A percentile compares a stretch with the other conserved stretches of the same genome.
phyloP scores from a whole-genome alignment of 352 stramenopile genomes.

The Globisporangium heterothallicum region DNA sequence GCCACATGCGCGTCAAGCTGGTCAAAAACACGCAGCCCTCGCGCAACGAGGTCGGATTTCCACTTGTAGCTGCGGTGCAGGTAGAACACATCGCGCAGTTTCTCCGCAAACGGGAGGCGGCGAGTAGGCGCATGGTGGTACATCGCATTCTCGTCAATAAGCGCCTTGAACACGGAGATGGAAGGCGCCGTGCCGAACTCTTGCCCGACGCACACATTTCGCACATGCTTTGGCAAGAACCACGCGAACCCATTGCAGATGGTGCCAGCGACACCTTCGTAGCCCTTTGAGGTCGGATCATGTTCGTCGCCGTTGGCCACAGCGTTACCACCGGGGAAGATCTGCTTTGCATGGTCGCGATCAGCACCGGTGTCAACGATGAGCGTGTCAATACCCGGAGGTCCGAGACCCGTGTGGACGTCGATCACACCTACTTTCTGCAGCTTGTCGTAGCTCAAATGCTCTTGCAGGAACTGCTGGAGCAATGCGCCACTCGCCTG shows the following conservation, averaged over 20 bases:
- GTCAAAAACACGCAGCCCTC: slow-evolving; percentile 45
- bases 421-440: slow-evolving; percentile 80
- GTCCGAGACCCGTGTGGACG: slow-evolving; percentile 91
- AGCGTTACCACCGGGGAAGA: slow-evolving; percentile 26
- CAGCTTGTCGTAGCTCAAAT: slow-evolving; percentile 36
- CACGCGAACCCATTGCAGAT: slow-evolving; percentile 32
- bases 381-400: slow-evolving; percentile 52
- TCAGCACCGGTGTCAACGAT: slow-evolving; percentile 24
- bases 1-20: slow-evolving; percentile 22
- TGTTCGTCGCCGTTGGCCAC: slow-evolving; percentile 21
- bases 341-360: background rate
- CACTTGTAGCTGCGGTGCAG: slow-evolving; percentile 57
- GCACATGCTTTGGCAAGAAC: slow-evolving; percentile 17
- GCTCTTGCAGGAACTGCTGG: slow-evolving; percentile 48
- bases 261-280: slow-evolving; percentile 45
- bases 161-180: slow-evolving; percentile 50
- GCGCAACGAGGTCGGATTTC: slow-evolving; percentile 50
- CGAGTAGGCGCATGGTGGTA: slow-evolving; percentile 36
- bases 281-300: slow-evolving; percentile 37
- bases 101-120: slow-evolving; percentile 51
- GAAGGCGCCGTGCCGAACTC: slow-evolving; percentile 68
- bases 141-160: slow-evolving; percentile 59
- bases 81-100: slow-evolving; percentile 75
- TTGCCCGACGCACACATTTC: slow-evolving; percentile 40
- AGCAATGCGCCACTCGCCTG: slow-evolving; percentile 67